A percentile compares a stretch with the other conserved stretches of the same genome.
These are phyloP conservation scores for Inga laurina DNA, from an alignment of 306 rosid genomes.

Conservation along the genomic window DNA sequence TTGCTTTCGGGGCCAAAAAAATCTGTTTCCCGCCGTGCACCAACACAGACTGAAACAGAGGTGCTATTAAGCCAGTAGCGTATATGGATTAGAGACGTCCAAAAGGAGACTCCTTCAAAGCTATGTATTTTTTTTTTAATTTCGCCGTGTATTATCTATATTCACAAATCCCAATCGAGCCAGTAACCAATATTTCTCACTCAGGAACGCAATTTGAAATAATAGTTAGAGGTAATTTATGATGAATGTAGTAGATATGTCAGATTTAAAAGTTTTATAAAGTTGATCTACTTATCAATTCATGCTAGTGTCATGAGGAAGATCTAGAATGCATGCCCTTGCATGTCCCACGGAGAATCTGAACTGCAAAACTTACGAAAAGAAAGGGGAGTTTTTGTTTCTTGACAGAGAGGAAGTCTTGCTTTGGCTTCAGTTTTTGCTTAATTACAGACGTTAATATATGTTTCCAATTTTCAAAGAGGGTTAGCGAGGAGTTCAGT, in stretches of 20 bases:
- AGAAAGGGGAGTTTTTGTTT: background rate
- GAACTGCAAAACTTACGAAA: background rate
- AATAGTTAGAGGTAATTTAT: background rate
- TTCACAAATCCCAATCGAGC: background rate
- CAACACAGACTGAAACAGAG: constrained; percentile 1
- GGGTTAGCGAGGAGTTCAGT: background rate
- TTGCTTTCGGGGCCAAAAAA: background rate
- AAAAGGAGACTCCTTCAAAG: background rate
- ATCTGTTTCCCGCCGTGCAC: constrained; percentile 31
- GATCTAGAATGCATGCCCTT: background rate
- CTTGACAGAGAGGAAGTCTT: background rate
- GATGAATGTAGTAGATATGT: background rate
- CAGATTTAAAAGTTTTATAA: background rate
- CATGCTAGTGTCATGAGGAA: background rate
- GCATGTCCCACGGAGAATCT: background rate
- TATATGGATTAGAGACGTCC: background rate
- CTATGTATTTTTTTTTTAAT: too few relatives aligned
- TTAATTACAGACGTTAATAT: background rate
- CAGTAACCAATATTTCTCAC: background rate
- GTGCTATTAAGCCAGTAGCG: background rate
- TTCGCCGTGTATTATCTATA: background rate
- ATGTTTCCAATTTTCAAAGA: background rate
- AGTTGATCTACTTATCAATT: background rate
- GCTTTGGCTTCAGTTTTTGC: background rate
- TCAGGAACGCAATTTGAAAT: background rate